These are phyloP conservation scores for Cutaneotrichosporon sp. DNA, from an alignment of 1,284 basidiomycete species.

Conservation along the genomic window DNA sequence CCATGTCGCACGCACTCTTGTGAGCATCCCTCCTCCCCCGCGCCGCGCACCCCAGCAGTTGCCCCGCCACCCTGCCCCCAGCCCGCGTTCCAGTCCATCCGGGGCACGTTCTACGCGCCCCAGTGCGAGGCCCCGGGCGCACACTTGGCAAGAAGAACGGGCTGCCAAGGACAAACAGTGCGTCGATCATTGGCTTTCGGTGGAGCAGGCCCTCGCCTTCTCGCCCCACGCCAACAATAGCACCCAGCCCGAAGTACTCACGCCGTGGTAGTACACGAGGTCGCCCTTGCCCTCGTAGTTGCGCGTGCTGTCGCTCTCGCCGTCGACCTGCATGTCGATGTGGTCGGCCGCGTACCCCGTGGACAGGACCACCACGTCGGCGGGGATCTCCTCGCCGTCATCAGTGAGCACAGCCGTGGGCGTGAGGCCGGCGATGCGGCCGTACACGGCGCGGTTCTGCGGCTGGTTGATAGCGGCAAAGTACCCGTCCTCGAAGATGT, in stretches of 20 bases:
- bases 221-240: too few relatives aligned
- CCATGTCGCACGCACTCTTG: conserved; percentile 43
- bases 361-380: conserved; percentile 26
- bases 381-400: conserved; percentile 20
- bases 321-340: conserved; percentile 23
- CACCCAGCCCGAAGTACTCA: too few relatives aligned
- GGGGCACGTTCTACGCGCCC: too few relatives aligned
- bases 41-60: neutral
- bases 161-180: too few relatives aligned
- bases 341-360: conserved; percentile 26
- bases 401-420: conserved; percentile 16
- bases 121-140: too few relatives aligned
- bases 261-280: conserved; percentile 22
- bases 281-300: conserved; percentile 23
- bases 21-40: conserved; percentile 16
- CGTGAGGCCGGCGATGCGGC: conserved; percentile 20
- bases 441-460: conserved; percentile 20
- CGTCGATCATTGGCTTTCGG: too few relatives aligned
- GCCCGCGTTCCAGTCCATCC: too few relatives aligned
- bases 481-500: conserved; percentile 28
- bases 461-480: conserved; percentile 23
- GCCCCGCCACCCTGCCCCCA: too few relatives aligned
- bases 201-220: too few relatives aligned
- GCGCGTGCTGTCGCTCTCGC: conserved; percentile 19
- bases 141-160: too few relatives aligned